Conservation (phyloP, 1,139 yeast genomes). For the Diutina sp. region DNA sequence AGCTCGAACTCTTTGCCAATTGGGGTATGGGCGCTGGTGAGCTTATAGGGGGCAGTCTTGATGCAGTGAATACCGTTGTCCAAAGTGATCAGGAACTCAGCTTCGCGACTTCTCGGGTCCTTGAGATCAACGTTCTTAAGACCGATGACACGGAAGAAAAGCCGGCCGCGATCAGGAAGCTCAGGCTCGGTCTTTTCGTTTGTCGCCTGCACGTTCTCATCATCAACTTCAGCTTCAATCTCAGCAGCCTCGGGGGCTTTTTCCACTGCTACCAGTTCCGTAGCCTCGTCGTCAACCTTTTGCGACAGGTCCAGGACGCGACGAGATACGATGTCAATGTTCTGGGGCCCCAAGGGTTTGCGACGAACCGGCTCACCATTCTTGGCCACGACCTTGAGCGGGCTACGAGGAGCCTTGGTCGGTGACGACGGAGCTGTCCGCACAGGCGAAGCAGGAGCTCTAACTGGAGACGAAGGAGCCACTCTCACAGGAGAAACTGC, state of each 20-base stretch:
- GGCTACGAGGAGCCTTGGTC: not conserved
- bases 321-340: not conserved
- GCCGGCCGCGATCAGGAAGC: conserved; percentile 32
- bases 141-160: conserved; percentile 56
- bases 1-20: conserved; percentile 81
- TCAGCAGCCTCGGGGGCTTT: not conserved
- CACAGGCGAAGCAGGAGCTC: not conserved
- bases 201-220: too few relatives aligned
- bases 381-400: conserved; percentile 1
- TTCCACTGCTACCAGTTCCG: not conserved
- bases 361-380: not conserved
- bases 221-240: conserved; percentile 3
- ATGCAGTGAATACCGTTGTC: conserved; percentile 89
- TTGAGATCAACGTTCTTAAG: conserved; percentile 48
- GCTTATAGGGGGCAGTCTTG: conserved; percentile 50
- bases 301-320: conserved; percentile 5
- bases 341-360: not conserved
- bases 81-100: conserved; percentile 56
- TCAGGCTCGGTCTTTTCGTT: not conserved
- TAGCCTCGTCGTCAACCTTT: conserved; percentile 4
- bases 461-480: not conserved
- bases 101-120: conserved; percentile 39
- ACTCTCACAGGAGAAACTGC: not conserved
- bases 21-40: conserved; percentile 26
- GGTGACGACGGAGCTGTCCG: not conserved